Evolutionary conservation across 2,329 filamentous ascomycete genomes (phyloP).

Genomic region (Colletotrichum sojae): DNA sequence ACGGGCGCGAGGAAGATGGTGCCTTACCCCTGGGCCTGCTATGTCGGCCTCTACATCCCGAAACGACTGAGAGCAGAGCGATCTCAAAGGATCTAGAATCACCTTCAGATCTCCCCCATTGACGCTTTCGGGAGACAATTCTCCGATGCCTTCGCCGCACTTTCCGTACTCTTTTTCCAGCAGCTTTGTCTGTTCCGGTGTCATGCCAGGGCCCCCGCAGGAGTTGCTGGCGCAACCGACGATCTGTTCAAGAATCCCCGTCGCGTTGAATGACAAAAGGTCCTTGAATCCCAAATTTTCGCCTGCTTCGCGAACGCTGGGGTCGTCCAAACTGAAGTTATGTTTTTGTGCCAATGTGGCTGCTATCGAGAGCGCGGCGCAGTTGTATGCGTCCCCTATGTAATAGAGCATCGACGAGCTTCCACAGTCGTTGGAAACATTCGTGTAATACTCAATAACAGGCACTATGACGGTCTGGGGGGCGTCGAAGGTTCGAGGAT

Average conservation of each 20-base stretch:
- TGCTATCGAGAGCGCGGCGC: conserved; percentile 2
- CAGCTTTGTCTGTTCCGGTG: neutral
- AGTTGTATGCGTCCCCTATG: neutral
- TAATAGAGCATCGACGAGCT: no score
- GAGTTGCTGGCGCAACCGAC: neutral
- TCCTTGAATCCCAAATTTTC: neutral
- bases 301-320: neutral
- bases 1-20: neutral
- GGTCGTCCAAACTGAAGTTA: neutral
- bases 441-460: no score
- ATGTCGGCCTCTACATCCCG: conserved; percentile 7
- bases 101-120: neutral
- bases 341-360: neutral
- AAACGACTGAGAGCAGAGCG: neutral
- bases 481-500: neutral
- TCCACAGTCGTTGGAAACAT: no score
- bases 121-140: no score
- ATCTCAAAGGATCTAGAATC: neutral
- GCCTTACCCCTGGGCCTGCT: conserved; percentile 5
- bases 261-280: neutral
- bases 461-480: neutral
- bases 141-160: neutral
- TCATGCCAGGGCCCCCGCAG: neutral
- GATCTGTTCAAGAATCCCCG: neutral
- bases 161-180: neutral